These are phyloP conservation scores for Penicillium occitanis DNA, from an alignment of 2,329 filamentous ascomycete genomes.

Conservation along the genomic window DNA sequence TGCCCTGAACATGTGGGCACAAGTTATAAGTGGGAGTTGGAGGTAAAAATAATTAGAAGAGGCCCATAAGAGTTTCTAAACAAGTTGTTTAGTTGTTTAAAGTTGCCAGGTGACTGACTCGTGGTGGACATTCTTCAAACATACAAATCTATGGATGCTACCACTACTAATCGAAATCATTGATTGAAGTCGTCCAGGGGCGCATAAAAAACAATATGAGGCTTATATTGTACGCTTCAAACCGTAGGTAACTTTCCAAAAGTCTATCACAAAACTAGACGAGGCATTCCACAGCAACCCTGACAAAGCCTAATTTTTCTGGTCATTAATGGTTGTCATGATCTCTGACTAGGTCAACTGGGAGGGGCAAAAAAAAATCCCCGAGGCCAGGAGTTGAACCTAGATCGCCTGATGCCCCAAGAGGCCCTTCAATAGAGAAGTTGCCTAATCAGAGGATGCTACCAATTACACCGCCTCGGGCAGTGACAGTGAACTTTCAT, in stretches of 20 bases:
- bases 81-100: neutral
- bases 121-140: neutral
- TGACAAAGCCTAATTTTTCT: too few species aligned
- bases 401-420: neutral
- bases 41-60: neutral
- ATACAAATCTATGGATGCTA: neutral
- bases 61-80: neutral
- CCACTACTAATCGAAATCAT: neutral
- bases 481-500: neutral
- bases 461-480: neutral
- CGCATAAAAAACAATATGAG: too few species aligned
- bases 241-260: neutral
- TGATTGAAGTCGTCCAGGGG: neutral
- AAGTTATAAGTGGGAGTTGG: neutral
- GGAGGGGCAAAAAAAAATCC: neutral
- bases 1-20: neutral
- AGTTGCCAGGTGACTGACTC: neutral
- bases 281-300: neutral
- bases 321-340: neutral
- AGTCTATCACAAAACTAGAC: neutral
- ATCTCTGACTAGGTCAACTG: neutral
- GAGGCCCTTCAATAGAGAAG: neutral
- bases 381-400: neutral
- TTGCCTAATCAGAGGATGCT: neutral
- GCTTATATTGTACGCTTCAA: too few species aligned